Base-by-base conservation (phyloP, 345 rosid species). In the Euphorbia peplus region DNA sequence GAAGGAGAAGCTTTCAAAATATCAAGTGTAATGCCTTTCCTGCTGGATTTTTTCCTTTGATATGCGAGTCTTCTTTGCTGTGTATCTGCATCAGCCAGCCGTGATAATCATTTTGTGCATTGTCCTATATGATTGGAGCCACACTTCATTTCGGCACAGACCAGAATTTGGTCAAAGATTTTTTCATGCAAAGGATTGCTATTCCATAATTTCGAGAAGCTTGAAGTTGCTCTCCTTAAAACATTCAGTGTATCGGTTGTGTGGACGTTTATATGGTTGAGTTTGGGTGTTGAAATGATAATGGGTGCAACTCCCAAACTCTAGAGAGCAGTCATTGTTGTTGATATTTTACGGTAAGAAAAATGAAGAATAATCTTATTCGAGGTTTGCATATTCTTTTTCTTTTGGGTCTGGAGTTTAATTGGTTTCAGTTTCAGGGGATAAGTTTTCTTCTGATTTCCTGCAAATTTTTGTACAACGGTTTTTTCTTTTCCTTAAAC, bases 1-100 rank as follows among this genome's bases (percentile, higher is more conserved):
- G 71, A 90, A 88, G 84, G 99, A 95, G 76, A 88, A 83, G 76
- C 84, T 95, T 44, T 82, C 83, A 26, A 87, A 89, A 81, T 95
- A 92, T 84, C 85, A 83, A 84, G 90, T 88, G 50, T 93, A 80
- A 69, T 18, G 6, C 58, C 21, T 13, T 66, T 44, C 12, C 12
- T 26, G 32, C n/a, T 57, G 68, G 64, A 60, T 54, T n/a, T 59
- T 30, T 44, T 13, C 64, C 75, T 37, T 41, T 46, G 19, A 11
- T 60, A 8, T 12, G 35, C 46, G 64, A 48, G 71, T 73, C 67
- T 50, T 61, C 58, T 54, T 60, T 75, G 48, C 48, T 57, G 30
- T 60, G 44, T 35, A 22, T 63, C 39, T 53, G 64, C 77, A 53
- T 62, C 54, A 54, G 19, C 65, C 54, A 47, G 19, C 65, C 71